Evolutionary conservation across 768 basidiomycete genomes (phyloP), one percentile per base, ranked within the genome.

Genomic region (Cystofilobasidium bisporidii): DNA sequence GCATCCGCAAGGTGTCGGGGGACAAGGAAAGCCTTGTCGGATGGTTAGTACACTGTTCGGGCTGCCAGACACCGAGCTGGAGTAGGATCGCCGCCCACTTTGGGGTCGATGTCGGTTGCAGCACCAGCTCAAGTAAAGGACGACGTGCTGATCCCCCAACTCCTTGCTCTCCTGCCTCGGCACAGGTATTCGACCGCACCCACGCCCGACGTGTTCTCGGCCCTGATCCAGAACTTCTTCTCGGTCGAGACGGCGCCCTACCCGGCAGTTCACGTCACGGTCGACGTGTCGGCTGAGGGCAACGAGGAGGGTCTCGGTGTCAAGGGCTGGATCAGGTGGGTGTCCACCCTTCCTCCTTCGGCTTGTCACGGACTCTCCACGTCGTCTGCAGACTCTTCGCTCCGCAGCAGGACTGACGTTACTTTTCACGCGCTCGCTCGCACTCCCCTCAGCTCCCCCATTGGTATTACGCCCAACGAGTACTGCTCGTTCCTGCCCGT

Each of bases 191-290:
- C 91, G 28, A 96, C 94, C 1, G 89, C 89, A 67, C 87, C 89
- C 17, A 84, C 85, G 71, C 82, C 97, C 65, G 93, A 93, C 79
- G 90, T 89, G 10, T 93, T 91, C 79, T 93, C 93, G 32, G 91
- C 94, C 15, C 83, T 98, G 72, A 93, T 98, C 75, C 94, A 97
- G 82, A 91, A 93, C 78, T 96, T 96, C 80, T 98, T 96, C 78
- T 85, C 89, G 47, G 86, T 89, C 82, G 91, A 97, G 78, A 91
- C 90, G 8, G 81, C 84, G 0, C 89, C 91, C 3, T 85, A 87
- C 76, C 63, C 69, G 15, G 91, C 94, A 3, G 84, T 98, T 58
- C 92, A 97, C 76, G 81, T 98, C 64, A 86, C 91, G 6, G 80
- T 98, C 43, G 89, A 94, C 78, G 93, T 92, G 12, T 87, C 89